Evolutionary conservation across 1,284 basidiomycete genomes (phyloP), one percentile per base, ranked within the genome.

Genomic region (Fomes fomentarius): DNA sequence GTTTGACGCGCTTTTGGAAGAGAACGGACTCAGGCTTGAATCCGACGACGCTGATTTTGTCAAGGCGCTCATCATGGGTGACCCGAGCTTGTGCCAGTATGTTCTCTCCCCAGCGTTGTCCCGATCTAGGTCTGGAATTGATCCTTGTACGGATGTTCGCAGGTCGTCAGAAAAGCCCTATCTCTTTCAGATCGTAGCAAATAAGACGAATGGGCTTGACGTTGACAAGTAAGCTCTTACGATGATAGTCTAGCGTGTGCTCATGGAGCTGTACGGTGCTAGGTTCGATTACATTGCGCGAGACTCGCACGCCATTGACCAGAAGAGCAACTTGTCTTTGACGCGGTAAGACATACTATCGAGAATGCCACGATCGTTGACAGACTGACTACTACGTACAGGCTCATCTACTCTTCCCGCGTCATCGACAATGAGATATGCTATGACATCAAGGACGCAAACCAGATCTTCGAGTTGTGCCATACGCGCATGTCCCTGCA

Each of bases 201-300:
- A 93, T 71, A 81, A 82, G 66, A 75, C 82, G 3, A 92, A 91
- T 55, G 90, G 90, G 0, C 75, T 93, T 6, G 90, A 92, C 62
- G 90, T 93, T 3, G 91, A 93, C 76, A 92, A 91, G 88, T 88
- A 50, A 43, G 70, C n/a, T n/a, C n/a, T n/a, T n/a, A n/a, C n/a
- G n/a, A n/a, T n/a, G n/a, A n/a, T n/a, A n/a, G n/a, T n/a, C n/a
- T n/a, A n/a, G n/a, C n/a, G n/a, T n/a, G n/a, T n/a, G n/a, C n/a
- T n/a, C n/a, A n/a, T n/a, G n/a, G n/a, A n/a, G n/a, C n/a, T n/a
- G n/a, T n/a, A n/a, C n/a, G n/a, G n/a, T n/a, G n/a, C n/a, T 38
- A 89, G 86, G 61, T 89, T 91, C 55, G 90, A 93, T 62, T 93
- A 93, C 60, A 89, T 93, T 52, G 74, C 82, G 6, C 76, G 91